Base-by-base conservation (phyloP, 1,284 basidiomycete genomes). In the Athelia psychrophila region DNA sequence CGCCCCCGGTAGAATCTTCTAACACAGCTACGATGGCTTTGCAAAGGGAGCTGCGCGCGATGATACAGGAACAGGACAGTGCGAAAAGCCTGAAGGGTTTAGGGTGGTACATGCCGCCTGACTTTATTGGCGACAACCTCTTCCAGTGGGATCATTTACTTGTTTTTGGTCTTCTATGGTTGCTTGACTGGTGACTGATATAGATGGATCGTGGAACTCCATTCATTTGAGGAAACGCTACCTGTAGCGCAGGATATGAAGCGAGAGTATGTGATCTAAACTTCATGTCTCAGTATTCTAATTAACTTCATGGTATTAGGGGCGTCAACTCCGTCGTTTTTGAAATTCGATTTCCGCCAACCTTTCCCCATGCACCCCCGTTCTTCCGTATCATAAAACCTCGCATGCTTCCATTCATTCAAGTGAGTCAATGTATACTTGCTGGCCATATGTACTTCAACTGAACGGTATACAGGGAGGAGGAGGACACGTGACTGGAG, bases 341-440 rank as follows among this genome's bases (percentile, higher is more conserved):
- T 56, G 83, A 85, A 60, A 81, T 85, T 47, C 69, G 80, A 20
- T 86, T 86, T 60, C 82, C 81, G 22, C 73, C 78, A 0, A 70
- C 68, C 20, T 84, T 78, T 58, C 83, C 84, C 0, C 73, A 78
- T 53, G 68, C 76, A 9, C 84, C 82, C 1, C 83, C 83, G 1
- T 84, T 83, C 68, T 84, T 84, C 64, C 75, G 83, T 50, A 80
- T 84, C 24, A 71, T 85, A 22, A 80, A 77, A 22, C 83, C 82
- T 1, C 74, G 83, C 12, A 83, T 86, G 61, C 62, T 81, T 46
- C 80, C 81, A 1, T 85, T 84, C 59, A 76, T 78, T 35, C 74
- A 71, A 48, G 71, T 71, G 42, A 42, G 62, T 44, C 6, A 5
- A 13, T 30, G 15, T 18, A 47, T 16, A 30, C 18, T 10, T 49